Percentiles rank a stretch among this genome's conserved stretches.
Conservation (phyloP, 2,329 filamentous ascomycete species). For the Ceratocystis alfenasii region DNA sequence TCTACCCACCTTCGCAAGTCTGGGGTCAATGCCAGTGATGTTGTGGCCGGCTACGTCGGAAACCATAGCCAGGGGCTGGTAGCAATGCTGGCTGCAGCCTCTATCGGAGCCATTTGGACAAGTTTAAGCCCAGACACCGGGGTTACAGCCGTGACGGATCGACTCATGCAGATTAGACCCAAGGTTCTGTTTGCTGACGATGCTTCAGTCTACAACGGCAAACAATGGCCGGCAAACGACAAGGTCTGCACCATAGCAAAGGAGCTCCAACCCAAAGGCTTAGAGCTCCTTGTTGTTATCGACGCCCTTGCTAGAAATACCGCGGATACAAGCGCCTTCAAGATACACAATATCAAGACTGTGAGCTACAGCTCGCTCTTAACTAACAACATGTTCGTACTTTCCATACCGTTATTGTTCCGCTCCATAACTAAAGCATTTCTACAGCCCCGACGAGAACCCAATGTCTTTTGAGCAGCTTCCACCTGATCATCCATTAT, state of each 20-base stretch:
- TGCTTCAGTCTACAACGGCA: slow-evolving; percentile 80
- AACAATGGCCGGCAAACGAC: slow-evolving; percentile 63
- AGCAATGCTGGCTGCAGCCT: slow-evolving; percentile 72
- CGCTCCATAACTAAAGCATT: background rate
- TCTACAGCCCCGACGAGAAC: slow-evolving; percentile 31
- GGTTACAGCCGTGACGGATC: slow-evolving; percentile 78
- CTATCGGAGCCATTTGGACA: slow-evolving; percentile 83
- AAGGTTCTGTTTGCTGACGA: slow-evolving; percentile 78
- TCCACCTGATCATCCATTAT: slow-evolving; percentile 74
- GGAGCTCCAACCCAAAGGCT: slow-evolving; percentile 45
- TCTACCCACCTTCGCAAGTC: slow-evolving; percentile 56
- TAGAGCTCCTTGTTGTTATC: slow-evolving; percentile 64
- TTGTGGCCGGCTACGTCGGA: slow-evolving; percentile 66
- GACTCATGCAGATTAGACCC: slow-evolving; percentile 74
- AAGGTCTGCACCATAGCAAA: slow-evolving; percentile 70
- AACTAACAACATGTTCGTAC: background rate
- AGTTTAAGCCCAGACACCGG: slow-evolving; percentile 87
- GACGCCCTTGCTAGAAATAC: slow-evolving; percentile 32
- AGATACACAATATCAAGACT: slow-evolving; percentile 32
- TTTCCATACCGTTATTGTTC: slow-evolving; percentile 25
- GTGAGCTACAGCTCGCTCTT: slow-evolving; percentile 36
- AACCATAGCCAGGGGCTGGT: slow-evolving; percentile 83
- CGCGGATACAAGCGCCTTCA: slow-evolving; percentile 34
- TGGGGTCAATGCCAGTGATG: slow-evolving; percentile 46
- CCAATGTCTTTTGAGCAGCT: slow-evolving; percentile 61